Evolutionary conservation across 306 rosid species (phyloP).

Genomic region (Rubus parviflorus): DNA sequence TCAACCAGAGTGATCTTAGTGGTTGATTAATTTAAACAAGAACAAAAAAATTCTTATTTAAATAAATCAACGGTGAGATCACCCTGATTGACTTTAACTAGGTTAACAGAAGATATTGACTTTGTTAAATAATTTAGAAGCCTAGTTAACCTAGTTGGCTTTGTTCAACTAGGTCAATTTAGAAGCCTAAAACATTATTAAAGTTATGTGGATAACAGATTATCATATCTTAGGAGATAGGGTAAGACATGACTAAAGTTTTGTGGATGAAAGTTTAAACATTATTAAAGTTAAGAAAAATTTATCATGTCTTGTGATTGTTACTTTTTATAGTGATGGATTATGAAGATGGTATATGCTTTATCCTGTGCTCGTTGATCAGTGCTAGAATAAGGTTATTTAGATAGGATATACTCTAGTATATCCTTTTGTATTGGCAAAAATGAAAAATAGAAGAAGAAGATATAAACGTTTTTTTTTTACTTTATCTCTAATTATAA

Average conservation of each 20-base stretch:
- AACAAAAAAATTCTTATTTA: no score
- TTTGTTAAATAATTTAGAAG: no score
- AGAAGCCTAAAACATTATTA: neutral
- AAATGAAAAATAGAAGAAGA: neutral
- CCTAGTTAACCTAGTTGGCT: no score
- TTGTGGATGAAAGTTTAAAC: neutral
- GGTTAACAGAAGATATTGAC: no score
- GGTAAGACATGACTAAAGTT: neutral
- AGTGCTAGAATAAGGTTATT: neutral
- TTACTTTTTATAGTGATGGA: neutral
- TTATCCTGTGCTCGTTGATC: neutral
- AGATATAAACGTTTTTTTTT: neutral
- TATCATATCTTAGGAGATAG: no score
- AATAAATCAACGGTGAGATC: no score
- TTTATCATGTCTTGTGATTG: neutral
- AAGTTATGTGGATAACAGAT: neutral
- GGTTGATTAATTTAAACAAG: no score
- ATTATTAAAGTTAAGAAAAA: neutral
- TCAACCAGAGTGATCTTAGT: no score
- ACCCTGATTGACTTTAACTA: no score
- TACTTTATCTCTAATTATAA: neutral
- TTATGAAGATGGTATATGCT: neutral
- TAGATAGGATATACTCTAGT: neutral
- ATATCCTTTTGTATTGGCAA: neutral
- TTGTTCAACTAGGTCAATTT: no score